Base-by-base conservation (phyloP, 768 basidiomycete genomes). In the Coprinopsis marcescibilis region DNA sequence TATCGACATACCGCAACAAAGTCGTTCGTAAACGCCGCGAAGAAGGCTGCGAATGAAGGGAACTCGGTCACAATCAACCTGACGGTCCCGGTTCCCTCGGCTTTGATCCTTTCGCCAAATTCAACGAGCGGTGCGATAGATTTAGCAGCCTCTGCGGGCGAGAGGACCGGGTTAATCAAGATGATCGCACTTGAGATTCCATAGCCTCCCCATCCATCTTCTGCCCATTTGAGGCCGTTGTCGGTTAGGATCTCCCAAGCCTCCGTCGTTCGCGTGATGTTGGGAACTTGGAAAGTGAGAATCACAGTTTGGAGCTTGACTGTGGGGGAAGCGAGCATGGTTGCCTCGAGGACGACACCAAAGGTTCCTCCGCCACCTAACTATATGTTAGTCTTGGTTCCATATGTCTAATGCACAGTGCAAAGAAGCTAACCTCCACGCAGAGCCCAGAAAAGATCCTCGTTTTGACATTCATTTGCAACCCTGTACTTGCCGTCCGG, bases 201-300 rank as follows among this genome's bases (percentile, higher is more conserved):
- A 45, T 65, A 70, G 12, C 73, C 75, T 41, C 75, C 75, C 72
- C 72, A 77, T 19, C 75, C 75, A 48, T 73, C 65, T 17, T 65
- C 57, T 5, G 71, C 71, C 65, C 72, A 72, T 30, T 56, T 59
- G 1, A 72, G 51, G 4, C 62, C 65, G 45, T 74, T 66, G 20
- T 71, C 64, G 8, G 63, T 55, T 50, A 68, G 62, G 26, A 67
- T 62, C 41, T 55, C 58, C 63, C 65, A 75, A 23, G 70, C 52
- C 29, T 66, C 61, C 21, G 51, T 46, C 6, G 65, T 67, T 21
- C 59, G 54, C 2, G 55, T 57, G 15, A 57, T 44, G 43, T 47
- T 62, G 10, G 60, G 51, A 2, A 29, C 12, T 5, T 11, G 8
- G 39, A 32, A 68, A 39, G 58, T 50, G 23, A 64, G 48, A 55